Conservation (phyloP, 768 basidiomycete species). For the Panaeolus papilionaceus region DNA sequence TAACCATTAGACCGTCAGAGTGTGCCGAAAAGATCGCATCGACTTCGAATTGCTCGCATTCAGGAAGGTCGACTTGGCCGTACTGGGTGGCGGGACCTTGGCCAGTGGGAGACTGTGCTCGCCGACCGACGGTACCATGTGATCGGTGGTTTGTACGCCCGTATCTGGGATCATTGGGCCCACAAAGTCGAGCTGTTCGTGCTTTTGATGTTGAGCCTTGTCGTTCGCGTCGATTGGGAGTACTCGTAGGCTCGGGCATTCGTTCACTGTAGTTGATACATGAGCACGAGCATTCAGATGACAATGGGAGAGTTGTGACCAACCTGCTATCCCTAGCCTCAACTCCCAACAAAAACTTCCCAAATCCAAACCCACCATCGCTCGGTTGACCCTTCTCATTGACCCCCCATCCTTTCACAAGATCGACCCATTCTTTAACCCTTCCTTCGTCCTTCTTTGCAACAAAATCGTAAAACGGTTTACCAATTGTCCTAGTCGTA, state of each 20-base stretch:
- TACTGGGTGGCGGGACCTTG: constrained; percentile 16
- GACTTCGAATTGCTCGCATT: constrained; percentile 56
- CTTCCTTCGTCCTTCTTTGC: constrained; percentile 63
- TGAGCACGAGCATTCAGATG: no score
- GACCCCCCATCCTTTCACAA: constrained; percentile 84
- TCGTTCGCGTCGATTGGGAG: constrained; percentile 24
- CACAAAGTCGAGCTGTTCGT: constrained; percentile 11
- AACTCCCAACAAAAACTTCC: constrained; percentile 63
- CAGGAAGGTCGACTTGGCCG: constrained; percentile 15
- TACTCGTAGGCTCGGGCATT: constrained; percentile 38
- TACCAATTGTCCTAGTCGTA: constrained; percentile 62
- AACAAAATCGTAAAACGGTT: constrained; percentile 82
- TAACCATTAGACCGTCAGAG: constrained; percentile 84
- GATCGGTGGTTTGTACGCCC: neutral
- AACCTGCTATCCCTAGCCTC: constrained; percentile 71
- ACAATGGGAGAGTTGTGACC: constrained; percentile 21
- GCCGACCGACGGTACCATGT: constrained; percentile 11
- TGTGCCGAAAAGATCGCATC: constrained; percentile 88
- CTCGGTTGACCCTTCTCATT: constrained; percentile 85
- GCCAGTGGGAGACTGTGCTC: neutral
- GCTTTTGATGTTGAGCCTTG: constrained; percentile 30
- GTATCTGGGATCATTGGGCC: constrained; percentile 17
- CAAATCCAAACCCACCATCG: constrained; percentile 86
- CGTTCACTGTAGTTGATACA: constrained; percentile 31
- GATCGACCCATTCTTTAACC: constrained; percentile 77